Evolutionary conservation across 306 rosid species (phyloP), one percentile per base, ranked within the genome.

Genomic region (Datisca glomerata): DNA sequence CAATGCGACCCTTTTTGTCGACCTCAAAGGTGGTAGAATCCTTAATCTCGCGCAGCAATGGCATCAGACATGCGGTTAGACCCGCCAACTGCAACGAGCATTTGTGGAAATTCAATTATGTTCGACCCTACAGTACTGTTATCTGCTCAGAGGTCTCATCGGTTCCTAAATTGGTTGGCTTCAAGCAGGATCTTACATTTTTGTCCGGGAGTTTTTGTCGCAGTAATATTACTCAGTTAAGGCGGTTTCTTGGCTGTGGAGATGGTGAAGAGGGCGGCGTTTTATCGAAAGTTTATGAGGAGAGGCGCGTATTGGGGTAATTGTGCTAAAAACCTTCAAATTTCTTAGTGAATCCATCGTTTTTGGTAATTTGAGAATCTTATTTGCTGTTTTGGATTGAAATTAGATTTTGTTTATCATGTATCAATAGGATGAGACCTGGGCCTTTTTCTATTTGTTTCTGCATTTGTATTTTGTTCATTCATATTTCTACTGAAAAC

Each of bases 271-370:
- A 89, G 65, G 81, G 67, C 43, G 24, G 66, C 29, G 72, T 73
- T 60, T 62, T 91, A 0, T 72, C 86, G 49, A 84, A 66, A 65
- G 63, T 59, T 44, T 80, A 84, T n/a, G 98, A 84, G 78, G 96
- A 89, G 72, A 84, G 31, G 52, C 73, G 68, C 66, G 80, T 84
- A 49, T 41, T 91, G 60, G 86, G 98, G 98, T 84, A 89, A 61
- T 18, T 5, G 8, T 4, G 3, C 12, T 48, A 39, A 37, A 7
- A 19, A n/a, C n/a, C n/a, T n/a, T n/a, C n/a, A n/a, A n/a, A 6
- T 12, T 43, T 21, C 12, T 16, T 2, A 11, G n/a, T n/a, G n/a
- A n/a, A 16, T 19, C 12, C 20, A 14, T 20, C 13, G 12, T 18
- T 9, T 24, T 13, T 43, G 0, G 33, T 16, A 22, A n/a, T 14